Conservation (phyloP, 164 flowering plant species). For the Umbellularia californica region DNA sequence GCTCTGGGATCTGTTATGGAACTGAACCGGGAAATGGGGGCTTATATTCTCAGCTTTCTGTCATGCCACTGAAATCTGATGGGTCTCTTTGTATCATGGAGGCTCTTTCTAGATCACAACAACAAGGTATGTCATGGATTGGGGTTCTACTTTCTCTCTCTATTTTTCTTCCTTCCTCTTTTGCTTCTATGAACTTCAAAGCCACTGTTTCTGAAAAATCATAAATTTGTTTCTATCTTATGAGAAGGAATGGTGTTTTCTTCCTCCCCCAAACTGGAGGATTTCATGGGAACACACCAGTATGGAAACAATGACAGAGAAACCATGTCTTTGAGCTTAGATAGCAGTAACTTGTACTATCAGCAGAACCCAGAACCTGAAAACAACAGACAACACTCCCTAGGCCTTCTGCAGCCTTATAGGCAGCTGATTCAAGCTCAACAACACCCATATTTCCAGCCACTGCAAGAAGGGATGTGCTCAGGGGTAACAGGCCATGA, state of each 20-base stretch:
- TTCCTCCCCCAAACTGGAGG: constrained; percentile 75
- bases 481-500: constrained; percentile 30
- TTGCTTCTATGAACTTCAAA: not conserved
- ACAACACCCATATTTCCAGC: constrained; percentile 30
- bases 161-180: not conserved
- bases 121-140: constrained; percentile 34
- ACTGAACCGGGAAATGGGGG: constrained; percentile 34
- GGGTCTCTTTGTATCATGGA: constrained; percentile 90
- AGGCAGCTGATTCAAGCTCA: constrained; percentile 34
- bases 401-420: constrained; percentile 28
- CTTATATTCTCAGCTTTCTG: constrained; percentile 42
- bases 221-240: not conserved
- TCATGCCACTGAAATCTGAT: constrained; percentile 87
- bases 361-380: constrained; percentile 37
- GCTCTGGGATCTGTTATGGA: constrained; percentile 37
- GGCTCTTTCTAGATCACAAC: constrained; percentile 57
- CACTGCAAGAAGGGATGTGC: constrained; percentile 17
- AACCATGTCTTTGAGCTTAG: constrained; percentile 64
- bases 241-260: constrained; percentile 49
- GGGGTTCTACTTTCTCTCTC: not conserved
- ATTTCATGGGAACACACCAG: constrained; percentile 55
- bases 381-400: constrained; percentile 30
- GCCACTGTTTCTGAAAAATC: not conserved
- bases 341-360: constrained; percentile 73
- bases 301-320: constrained; percentile 42